A percentile compares a stretch with the other conserved stretches of the same genome.
Evolutionary conservation across 1,284 basidiomycete species (phyloP).

Genomic region (Kwoniella shivajii): DNA sequence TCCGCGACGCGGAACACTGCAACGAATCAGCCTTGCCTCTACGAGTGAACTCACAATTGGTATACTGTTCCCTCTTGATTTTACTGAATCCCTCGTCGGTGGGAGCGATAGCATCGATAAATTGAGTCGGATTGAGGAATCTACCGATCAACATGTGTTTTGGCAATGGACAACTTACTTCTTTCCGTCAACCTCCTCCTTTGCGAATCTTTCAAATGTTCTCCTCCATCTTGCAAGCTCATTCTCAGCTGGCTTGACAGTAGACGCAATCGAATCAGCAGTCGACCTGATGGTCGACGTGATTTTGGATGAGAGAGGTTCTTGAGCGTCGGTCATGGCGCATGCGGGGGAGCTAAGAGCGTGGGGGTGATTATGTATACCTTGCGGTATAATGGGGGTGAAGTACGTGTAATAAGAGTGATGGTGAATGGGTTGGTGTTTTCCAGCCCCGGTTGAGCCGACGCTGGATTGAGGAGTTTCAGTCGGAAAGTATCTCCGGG

Average conservation of each 20-base stretch:
- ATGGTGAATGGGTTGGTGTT: background rate
- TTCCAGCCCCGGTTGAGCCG: background rate
- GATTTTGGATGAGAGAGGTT: slow-evolving; percentile 19
- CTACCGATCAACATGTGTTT: slow-evolving; percentile 54
- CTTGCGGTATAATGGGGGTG: background rate
- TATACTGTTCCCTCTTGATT: slow-evolving; percentile 82
- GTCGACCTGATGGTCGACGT: slow-evolving; percentile 34
- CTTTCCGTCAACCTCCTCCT: slow-evolving; percentile 68
- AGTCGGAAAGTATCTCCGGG: no score
- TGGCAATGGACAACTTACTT: slow-evolving; percentile 63
- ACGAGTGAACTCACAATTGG: slow-evolving; percentile 57
- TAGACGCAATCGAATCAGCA: slow-evolving; percentile 61
- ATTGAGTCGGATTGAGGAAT: slow-evolving; percentile 78
- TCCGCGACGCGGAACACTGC: slow-evolving; percentile 86
- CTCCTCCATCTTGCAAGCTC: slow-evolving; percentile 84
- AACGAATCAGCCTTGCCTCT: background rate
- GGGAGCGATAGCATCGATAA: slow-evolving; percentile 90
- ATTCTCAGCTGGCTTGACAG: slow-evolving; percentile 70
- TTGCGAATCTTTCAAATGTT: slow-evolving; percentile 79
- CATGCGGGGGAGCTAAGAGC: slow-evolving; percentile 4
- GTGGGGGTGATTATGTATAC: background rate
- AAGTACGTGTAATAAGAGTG: no score
- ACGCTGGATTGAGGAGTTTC: no score
- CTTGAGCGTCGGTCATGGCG: slow-evolving; percentile 19
- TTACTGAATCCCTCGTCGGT: slow-evolving; percentile 72